These are phyloP conservation scores for Colletotrichum australisinense DNA, from an alignment of 2,329 filamentous ascomycete species.

Conservation along the genomic window DNA sequence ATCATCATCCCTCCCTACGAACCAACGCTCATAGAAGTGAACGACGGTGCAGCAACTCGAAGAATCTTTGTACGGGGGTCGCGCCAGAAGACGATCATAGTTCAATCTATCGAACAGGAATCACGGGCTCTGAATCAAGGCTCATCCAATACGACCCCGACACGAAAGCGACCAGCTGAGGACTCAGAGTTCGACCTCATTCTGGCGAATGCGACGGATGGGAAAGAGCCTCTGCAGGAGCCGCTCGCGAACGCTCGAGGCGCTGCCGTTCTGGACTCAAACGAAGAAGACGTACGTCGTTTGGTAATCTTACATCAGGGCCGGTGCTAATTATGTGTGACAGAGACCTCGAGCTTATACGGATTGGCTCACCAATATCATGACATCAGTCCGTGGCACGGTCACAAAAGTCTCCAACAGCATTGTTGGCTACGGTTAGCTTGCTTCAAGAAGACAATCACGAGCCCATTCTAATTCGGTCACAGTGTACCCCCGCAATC, in stretches of 20 bases:
- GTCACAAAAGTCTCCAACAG: conserved; percentile 31
- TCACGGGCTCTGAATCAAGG: background rate
- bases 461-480: background rate
- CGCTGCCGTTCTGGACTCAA: background rate
- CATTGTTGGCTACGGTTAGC: conserved; percentile 32
- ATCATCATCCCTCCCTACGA: background rate
- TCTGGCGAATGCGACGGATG: conserved; percentile 33
- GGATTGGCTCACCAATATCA: conserved; percentile 28
- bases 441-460: background rate
- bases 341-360: conserved; percentile 2
- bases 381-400: conserved; percentile 34
- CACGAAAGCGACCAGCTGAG: conserved; percentile 45
- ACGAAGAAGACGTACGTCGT: conserved; percentile 12
- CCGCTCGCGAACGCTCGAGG: background rate
- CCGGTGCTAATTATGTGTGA: background rate
- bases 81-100: background rate
- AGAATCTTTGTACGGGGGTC: background rate
- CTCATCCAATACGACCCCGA: background rate
- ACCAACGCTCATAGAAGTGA: background rate
- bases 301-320: background rate
- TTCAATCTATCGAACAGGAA: background rate
- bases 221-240: background rate
- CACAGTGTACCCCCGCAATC: conserved; percentile 21
- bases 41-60: background rate
- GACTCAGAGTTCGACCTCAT: conserved; percentile 46